Base-by-base conservation (phyloP, 139 green algal species). In the Ettlia oleoabundans region DNA sequence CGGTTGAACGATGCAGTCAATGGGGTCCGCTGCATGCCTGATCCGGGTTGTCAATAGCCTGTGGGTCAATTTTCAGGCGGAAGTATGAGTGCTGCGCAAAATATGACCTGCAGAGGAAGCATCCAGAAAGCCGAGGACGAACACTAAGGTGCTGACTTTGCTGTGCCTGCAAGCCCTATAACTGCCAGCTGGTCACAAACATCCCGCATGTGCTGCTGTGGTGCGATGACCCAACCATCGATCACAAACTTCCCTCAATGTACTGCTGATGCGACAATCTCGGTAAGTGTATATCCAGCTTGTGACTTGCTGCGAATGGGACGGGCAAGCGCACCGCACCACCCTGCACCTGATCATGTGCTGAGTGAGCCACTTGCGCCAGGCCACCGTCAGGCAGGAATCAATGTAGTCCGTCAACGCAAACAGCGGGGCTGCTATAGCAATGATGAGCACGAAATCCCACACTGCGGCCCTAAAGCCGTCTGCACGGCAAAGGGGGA, bases 361-460 rank as follows among this genome's bases (percentile, higher is more conserved):
- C 78, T 61, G 41, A 9, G 79, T 63, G 28, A 88, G 62, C 84
- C 85, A 95, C 33, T 81, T 13, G 4, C 92, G 84, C 92, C 92
- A 96, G 52, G 91, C 80, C 24, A 96, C 69, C 28, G 72, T 53
- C 3, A 96, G 63, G 19, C 89, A 81, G 32, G 68, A 82, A 78
- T 96, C 88, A 8, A 94, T 72, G 30, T 82, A 95, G 32, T 87
- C 47, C 24, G 73, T 84, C 15, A 88, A 47, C 0, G 91, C 90
- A 63, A 94, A 95, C 9, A 97, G 70, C 7, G 93, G 93, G 1
- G 92, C 83, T 1, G 92, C 94, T 1, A 95, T 3, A 2, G 87
- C 52, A 41, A 96, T 92, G 78, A 98, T 92, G 37, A 63, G 65
- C 26, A 94, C 80, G 78, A 94, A 97, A 35, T 86, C 79, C 58